Percentiles rank a stretch among this genome's conserved stretches.
Evolutionary conservation across 2,329 filamentous ascomycete species (phyloP).

Genomic region (Periconia sp.): DNA sequence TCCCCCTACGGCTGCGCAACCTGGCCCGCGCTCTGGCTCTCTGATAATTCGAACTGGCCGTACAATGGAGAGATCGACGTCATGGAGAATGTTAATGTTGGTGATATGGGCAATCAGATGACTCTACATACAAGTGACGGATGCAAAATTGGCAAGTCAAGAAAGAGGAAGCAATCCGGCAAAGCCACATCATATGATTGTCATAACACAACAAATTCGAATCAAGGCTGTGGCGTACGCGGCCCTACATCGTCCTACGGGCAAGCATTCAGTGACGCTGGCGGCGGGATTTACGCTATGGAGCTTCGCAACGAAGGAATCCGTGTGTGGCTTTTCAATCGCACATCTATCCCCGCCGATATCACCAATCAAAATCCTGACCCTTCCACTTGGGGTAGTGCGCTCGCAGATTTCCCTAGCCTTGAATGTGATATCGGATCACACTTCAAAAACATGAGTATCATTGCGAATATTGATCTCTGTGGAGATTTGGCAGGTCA

Average conservation of each 20-base stretch:
- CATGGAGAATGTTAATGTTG: slow-evolving; percentile 32
- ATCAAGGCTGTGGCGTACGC: slow-evolving; percentile 42
- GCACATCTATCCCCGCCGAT: slow-evolving; percentile 16
- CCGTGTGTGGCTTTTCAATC: slow-evolving; percentile 49
- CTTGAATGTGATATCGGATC: slow-evolving; percentile 52
- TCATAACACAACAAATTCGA: slow-evolving; percentile 24
- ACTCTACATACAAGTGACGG: slow-evolving; percentile 33
- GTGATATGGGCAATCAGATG: slow-evolving; percentile 27
- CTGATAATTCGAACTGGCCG: slow-evolving; percentile 36
- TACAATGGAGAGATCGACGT: slow-evolving; percentile 37
- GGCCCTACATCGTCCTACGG: slow-evolving; percentile 26
- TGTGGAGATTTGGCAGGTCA: slow-evolving; percentile 59
- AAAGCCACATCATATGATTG: slow-evolving; percentile 52
- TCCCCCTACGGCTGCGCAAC: slow-evolving; percentile 28
- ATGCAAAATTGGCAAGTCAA: slow-evolving; percentile 20
- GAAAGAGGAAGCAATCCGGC: slow-evolving; percentile 49
- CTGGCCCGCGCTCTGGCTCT: slow-evolving; percentile 37
- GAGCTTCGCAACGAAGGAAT: slow-evolving; percentile 43
- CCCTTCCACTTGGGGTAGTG: slow-evolving; percentile 23
- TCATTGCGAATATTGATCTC: slow-evolving; percentile 56
- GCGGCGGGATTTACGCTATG: slow-evolving; percentile 45
- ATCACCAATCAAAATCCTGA: slow-evolving; percentile 17
- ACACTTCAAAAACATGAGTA: slow-evolving; percentile 29
- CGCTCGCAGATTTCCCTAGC: slow-evolving; percentile 44
- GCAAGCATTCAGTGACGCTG: slow-evolving; percentile 29